Evolutionary conservation across 495 filamentous ascomycete genomes (phyloP), one percentile per base, ranked within the genome.

Genomic region (Penicillium turbatum): DNA sequence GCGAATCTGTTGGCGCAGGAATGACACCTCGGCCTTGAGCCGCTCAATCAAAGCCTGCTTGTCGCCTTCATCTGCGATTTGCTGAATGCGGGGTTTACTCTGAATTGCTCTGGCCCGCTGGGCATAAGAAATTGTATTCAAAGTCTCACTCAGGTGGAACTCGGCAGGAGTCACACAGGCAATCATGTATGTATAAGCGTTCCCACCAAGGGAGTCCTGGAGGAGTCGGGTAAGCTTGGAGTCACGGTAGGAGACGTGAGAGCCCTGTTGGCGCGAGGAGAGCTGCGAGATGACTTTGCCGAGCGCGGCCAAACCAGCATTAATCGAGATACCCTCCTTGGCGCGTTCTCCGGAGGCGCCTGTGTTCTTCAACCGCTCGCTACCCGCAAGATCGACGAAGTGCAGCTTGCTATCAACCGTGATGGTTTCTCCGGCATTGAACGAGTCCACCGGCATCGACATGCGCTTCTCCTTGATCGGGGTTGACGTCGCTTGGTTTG

Each of bases 141-240:
- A 76, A 1, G 93, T 97, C 72, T 99, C 93, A 72, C 92, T 97
- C 15, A 97, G 77, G 69, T 99, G 92, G 67, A 97, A 99, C 63
- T 96, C 92, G 12, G 91, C 91, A 6, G 92, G 93, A 6, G 90
- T 97, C 21, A 99, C 92, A 72, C 93, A 99, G 27, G 93, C 93
- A 74, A 99, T 92, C 93, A 99, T 97, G 71, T 97, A 99, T 1
- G 93, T 99, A 62, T 96, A 95, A 0, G 93, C 95, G 64, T 95
- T 97, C 5, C 95, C 95, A 41, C 93, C 93, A n/a, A 99, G 77
- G 2, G 93, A 99, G 68, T 99, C 93, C 75, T 97, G 95, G 13
- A 99, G 83, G 11, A 99, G 79, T 47, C 93, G 88, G 13, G 93
- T 99, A 50, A 99, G 86, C 67, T 87, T 91, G 12, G 93, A 99